Evolutionary conservation across 495 filamentous ascomycete species (phyloP).

Genomic region (Penicillium steckii): DNA sequence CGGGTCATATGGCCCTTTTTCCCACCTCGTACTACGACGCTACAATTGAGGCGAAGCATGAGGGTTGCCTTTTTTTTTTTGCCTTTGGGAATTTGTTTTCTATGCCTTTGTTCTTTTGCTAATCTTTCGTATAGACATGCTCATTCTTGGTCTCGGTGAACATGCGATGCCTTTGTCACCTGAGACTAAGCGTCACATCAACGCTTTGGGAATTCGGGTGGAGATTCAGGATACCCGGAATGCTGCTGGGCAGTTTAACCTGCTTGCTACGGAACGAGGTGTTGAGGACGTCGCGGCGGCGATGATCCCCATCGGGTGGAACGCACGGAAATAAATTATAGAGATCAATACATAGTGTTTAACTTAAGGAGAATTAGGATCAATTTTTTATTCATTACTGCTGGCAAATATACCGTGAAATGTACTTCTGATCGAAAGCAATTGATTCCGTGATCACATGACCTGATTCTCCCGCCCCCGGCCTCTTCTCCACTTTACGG

Average conservation of each 20-base stretch:
- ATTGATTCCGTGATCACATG: no score
- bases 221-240: conserved; percentile 93
- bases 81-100: no score
- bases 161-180: conserved; percentile 73
- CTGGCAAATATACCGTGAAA: no score
- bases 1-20: background rate
- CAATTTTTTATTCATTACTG: background rate
- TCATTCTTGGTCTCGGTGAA: conserved; percentile 84
- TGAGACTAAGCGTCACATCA: conserved; percentile 66
- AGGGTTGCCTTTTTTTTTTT: background rate
- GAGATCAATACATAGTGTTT: background rate
- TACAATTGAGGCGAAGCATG: background rate
- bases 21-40: conserved; percentile 2
- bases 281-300: conserved; percentile 81
- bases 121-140: conserved; percentile 61
- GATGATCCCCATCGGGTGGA: conserved; percentile 83
- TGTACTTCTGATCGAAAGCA: no score
- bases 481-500: no score
- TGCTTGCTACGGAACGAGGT: conserved; percentile 81
- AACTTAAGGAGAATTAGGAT: background rate
- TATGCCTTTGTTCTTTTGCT: conserved; percentile 13
- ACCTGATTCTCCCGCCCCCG: no score
- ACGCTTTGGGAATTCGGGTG: conserved; percentile 75
- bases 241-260: conserved; percentile 86
- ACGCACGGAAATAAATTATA: conserved; percentile 41